These are phyloP conservation scores for Dictyostelium purpureum DNA, from an alignment of 78 protist genomes.

Conservation along the genomic window DNA sequence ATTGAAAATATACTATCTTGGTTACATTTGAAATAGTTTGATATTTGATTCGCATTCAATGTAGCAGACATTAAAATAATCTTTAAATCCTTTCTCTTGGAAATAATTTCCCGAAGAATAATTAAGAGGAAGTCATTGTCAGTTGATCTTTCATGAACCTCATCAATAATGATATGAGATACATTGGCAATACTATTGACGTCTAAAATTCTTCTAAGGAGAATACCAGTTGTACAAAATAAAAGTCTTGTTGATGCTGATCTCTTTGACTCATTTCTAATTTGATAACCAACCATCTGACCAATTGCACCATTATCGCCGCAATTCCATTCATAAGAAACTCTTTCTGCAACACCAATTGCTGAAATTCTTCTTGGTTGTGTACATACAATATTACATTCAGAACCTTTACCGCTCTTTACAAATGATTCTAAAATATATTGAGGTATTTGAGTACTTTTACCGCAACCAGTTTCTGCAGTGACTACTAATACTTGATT, in stretches of 20 bases:
- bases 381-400: conserved; percentile 84
- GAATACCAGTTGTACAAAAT: conserved; percentile 89
- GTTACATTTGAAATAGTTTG: conserved; percentile 78
- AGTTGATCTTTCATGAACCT: conserved; percentile 81
- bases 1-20: conserved; percentile 45
- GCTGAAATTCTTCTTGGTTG: conserved; percentile 97
- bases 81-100: conserved; percentile 59
- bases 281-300: conserved; percentile 86
- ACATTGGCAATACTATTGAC: background rate
- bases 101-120: conserved; percentile 19
- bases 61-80: conserved; percentile 93
- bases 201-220: conserved; percentile 61
- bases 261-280: conserved; percentile 74
- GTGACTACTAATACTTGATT: conserved; percentile 62
- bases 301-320: conserved; percentile 69
- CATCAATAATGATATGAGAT: conserved; percentile 81
- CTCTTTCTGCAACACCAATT: conserved; percentile 90
- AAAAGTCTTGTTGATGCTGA: conserved; percentile 77
- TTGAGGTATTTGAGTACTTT: conserved; percentile 95
- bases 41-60: conserved; percentile 85
- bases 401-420: background rate
- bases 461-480: conserved; percentile 95
- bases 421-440: conserved; percentile 82
- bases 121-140: conserved; percentile 79
- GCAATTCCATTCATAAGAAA: conserved; percentile 89